These are phyloP conservation scores for Cydonia oblonga DNA, from an alignment of 331 rosid genomes.

Conservation along the genomic window DNA sequence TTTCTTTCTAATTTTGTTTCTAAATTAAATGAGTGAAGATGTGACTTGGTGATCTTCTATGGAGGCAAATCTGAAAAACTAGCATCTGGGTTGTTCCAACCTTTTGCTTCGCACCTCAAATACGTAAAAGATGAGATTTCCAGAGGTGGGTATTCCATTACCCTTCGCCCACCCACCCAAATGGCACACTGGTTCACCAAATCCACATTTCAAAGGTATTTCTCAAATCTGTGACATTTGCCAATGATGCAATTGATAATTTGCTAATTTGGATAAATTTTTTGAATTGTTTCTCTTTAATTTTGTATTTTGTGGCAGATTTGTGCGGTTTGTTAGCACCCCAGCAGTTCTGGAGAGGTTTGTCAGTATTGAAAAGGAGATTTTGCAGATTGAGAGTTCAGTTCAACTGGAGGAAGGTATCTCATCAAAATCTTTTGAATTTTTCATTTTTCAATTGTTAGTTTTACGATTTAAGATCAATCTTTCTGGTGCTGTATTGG, in stretches of 20 bases:
- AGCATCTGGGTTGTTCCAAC: slow-evolving; percentile 58
- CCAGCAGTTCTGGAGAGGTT: slow-evolving; percentile 64
- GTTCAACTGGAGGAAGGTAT: slow-evolving; percentile 32
- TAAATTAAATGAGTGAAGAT: slow-evolving; percentile 19
- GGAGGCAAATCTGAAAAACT: slow-evolving; percentile 38
- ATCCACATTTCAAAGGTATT: slow-evolving; percentile 48
- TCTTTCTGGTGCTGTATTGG: neutral
- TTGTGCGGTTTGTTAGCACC: slow-evolving; percentile 64
- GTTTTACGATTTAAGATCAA: neutral
- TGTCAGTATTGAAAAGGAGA: slow-evolving; percentile 47
- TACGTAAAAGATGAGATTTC: slow-evolving; percentile 51
- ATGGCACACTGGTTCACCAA: slow-evolving; percentile 47
- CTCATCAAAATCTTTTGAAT: neutral
- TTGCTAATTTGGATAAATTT: neutral
- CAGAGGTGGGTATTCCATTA: slow-evolving; percentile 59
- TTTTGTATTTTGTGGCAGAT: slow-evolving; percentile 17
- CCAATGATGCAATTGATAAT: neutral
- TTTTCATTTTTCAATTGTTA: neutral
- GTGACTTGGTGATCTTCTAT: slow-evolving; percentile 38
- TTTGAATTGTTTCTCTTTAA: neutral
- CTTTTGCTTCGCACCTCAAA: slow-evolving; percentile 47
- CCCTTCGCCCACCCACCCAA: slow-evolving; percentile 37
- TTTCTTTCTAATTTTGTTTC: neutral
- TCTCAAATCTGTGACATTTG: neutral
- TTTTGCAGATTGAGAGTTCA: slow-evolving; percentile 49